Percentiles rank a stretch among this genome's conserved stretches.
phyloP scores from a whole-genome alignment of 148 eudicot species.

The Chenopodium suecicum region DNA sequence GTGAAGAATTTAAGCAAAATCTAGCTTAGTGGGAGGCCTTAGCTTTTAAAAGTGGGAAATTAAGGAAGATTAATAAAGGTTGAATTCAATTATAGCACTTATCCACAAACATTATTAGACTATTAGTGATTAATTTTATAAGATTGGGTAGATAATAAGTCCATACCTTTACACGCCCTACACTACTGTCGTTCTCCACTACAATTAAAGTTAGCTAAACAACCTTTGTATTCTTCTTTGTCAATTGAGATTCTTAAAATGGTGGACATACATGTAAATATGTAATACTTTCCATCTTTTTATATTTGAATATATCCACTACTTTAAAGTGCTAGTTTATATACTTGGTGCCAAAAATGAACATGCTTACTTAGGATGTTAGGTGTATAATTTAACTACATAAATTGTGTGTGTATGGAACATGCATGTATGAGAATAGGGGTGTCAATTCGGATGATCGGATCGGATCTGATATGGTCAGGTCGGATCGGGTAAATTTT shows the following conservation, averaged over 20 bases:
- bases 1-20: not conserved
- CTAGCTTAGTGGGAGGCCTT: not conserved
- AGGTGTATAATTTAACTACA: no score
- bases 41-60: not conserved
- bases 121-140: not conserved
- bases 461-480: no score
- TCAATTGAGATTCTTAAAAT: not conserved
- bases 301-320: slow-evolving; percentile 11
- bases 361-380: not conserved
- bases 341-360: not conserved
- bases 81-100: not conserved
- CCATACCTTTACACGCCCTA: not conserved
- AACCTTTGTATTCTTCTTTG: not conserved
- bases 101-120: not conserved
- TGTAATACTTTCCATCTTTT: no score
- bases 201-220: slow-evolving; percentile 16
- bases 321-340: not conserved
- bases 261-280: slow-evolving; percentile 6
- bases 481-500: no score
- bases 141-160: not conserved
- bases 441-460: no score
- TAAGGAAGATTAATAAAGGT: not conserved
- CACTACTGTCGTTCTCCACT: not conserved
- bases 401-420: no score
- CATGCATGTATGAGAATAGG: no score